Percentiles rank a stretch among this genome's conserved stretches.
Conservation (phyloP, 2,329 filamentous ascomycete species). For the Sporothrix dimorphospora region DNA sequence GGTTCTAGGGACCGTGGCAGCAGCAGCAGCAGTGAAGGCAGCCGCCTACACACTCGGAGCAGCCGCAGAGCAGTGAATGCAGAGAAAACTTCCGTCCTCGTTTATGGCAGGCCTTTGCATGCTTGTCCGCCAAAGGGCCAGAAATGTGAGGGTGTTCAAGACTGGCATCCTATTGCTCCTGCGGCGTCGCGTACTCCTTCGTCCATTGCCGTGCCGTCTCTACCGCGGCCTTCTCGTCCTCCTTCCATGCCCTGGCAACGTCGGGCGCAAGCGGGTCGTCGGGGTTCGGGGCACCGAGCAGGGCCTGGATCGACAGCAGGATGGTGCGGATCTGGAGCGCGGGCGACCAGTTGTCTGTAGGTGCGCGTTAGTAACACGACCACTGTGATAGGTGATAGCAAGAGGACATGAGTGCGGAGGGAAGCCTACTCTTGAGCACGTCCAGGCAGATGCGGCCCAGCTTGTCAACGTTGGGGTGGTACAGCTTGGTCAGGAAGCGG, state of each 20-base stretch:
- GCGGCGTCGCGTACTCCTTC: constrained; percentile 70
- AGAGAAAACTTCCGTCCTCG: background rate
- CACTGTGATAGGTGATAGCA: too few species aligned
- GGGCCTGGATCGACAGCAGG: constrained; percentile 95
- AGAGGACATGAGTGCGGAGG: too few species aligned
- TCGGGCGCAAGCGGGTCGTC: constrained; percentile 98
- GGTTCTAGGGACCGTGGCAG: background rate
- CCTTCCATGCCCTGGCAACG: constrained; percentile 97
- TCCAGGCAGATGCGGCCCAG: constrained; percentile 96
- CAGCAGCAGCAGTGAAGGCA: too few species aligned
- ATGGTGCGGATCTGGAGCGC: constrained; percentile 98
- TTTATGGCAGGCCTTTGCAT: background rate
- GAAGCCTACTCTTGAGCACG: constrained; percentile 80
- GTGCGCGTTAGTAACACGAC: background rate
- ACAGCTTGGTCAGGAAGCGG: constrained; percentile 97
- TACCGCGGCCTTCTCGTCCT: constrained; percentile 90
- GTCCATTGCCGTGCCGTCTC: constrained; percentile 94
- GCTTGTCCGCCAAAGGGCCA: background rate
- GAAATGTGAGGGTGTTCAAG: background rate
- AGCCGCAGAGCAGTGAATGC: background rate
- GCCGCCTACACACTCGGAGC: background rate
- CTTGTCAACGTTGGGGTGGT: constrained; percentile 98
- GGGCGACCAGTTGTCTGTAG: constrained; percentile 93
- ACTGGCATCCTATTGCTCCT: constrained; percentile 32
- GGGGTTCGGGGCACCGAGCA: constrained; percentile 94